Evolutionary conservation across 164 flowering plant genomes (phyloP).

Genomic region (Aristolochia fimbriata): DNA sequence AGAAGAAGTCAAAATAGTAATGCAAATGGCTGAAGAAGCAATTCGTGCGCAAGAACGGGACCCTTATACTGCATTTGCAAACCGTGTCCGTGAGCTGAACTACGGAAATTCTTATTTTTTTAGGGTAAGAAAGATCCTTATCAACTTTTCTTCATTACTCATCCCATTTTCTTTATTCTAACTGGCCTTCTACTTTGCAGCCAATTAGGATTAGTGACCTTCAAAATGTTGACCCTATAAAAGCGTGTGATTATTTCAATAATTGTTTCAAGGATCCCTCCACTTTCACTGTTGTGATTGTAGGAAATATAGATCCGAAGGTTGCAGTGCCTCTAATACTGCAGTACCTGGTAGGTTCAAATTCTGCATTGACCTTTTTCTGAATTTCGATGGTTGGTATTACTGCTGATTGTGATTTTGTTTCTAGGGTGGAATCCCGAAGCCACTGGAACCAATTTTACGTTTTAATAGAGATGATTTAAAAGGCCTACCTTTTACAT

Average conservation of each 20-base stretch:
- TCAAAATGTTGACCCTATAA: slow-evolving; percentile 61
- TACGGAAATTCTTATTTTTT: slow-evolving; percentile 89
- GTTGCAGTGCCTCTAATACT: slow-evolving; percentile 63
- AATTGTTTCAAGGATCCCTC: slow-evolving; percentile 91
- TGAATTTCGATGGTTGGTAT: background rate
- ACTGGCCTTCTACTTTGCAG: slow-evolving; percentile 32
- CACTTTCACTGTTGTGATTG: slow-evolving; percentile 79
- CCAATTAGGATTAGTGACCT: slow-evolving; percentile 68
- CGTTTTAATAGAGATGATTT: slow-evolving; percentile 75
- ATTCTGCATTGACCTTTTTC: slow-evolving; percentile 1
- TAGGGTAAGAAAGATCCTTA: slow-evolving; percentile 39
- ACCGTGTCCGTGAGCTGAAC: slow-evolving; percentile 89
- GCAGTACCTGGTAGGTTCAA: slow-evolving; percentile 66
- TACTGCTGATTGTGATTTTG: slow-evolving; percentile 9
- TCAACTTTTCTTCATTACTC: background rate
- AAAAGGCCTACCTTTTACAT: slow-evolving; percentile 78
- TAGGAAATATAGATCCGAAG: slow-evolving; percentile 74
- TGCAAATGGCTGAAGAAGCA: slow-evolving; percentile 96
- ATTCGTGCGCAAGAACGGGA: slow-evolving; percentile 93
- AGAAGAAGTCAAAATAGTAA: slow-evolving; percentile 81
- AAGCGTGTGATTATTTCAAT: slow-evolving; percentile 81
- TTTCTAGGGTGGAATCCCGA: slow-evolving; percentile 88
- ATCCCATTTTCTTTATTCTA: slow-evolving; percentile 1
- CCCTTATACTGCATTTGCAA: slow-evolving; percentile 89
- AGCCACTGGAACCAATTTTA: slow-evolving; percentile 53